Evolutionary conservation across 208 protist genomes (phyloP).

Genomic region (Acanthamoeba culbertsoni): DNA sequence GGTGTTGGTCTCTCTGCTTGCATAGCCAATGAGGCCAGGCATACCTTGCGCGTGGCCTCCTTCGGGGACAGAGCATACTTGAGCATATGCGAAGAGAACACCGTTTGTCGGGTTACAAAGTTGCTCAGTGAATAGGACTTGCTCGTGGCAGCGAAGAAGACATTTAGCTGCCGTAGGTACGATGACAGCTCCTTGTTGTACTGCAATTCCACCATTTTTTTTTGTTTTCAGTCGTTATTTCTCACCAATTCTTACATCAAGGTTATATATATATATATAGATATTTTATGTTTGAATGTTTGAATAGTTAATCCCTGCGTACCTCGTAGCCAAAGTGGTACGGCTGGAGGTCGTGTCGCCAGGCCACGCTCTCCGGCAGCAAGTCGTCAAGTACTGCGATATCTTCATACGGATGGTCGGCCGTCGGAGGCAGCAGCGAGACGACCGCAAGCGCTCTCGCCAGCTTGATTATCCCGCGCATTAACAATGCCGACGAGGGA

Average conservation of each 20-base stretch:
- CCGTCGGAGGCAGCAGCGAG: background rate
- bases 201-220: background rate
- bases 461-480: background rate
- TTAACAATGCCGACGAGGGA: background rate
- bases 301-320: background rate
- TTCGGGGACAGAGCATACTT: conserved; percentile 2
- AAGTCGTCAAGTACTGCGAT: background rate
- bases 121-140: background rate
- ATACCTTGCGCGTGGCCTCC: background rate
- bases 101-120: background rate
- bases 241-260: background rate
- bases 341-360: background rate
- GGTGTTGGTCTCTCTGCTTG: background rate
- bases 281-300: background rate
- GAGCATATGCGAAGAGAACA: conserved; percentile 14
- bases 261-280: background rate
- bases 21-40: background rate
- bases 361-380: background rate
- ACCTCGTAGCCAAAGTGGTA: conserved; percentile 47
- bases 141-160: background rate
- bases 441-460: background rate
- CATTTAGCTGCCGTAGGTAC: background rate
- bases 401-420: background rate
- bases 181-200: conserved; percentile 23
- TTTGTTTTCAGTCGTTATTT: background rate